phyloP scores from a whole-genome alignment of 345 rosid species.

The Isatis tinctoria region DNA sequence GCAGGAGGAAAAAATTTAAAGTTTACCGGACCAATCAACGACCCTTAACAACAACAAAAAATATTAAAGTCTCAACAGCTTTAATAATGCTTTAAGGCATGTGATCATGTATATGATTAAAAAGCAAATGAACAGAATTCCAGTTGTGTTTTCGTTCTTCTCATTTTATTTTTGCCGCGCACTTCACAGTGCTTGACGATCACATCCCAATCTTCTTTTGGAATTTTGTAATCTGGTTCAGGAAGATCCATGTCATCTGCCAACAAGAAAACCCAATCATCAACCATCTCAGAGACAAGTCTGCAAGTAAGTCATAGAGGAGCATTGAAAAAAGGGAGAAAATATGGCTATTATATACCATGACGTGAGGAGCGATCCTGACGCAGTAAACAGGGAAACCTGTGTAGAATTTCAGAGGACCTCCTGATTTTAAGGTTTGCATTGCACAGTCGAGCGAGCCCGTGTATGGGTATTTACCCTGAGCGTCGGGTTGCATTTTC shows the following conservation, averaged over 20 bases:
- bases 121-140: slow-evolving; percentile 28
- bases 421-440: slow-evolving; percentile 83
- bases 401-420: slow-evolving; percentile 86
- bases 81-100: slow-evolving; percentile 4
- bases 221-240: slow-evolving; percentile 76
- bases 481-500: slow-evolving; percentile 98
- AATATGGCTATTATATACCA: slow-evolving; percentile 47
- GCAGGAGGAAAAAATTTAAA: neutral
- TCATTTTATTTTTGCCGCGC: slow-evolving; percentile 17
- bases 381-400: slow-evolving; percentile 97
- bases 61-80: neutral
- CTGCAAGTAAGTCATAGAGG: neutral
- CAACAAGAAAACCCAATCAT: neutral
- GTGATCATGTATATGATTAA: slow-evolving; percentile 8
- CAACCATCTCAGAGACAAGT: neutral
- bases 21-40: slow-evolving; percentile 7
- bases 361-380: slow-evolving; percentile 96
- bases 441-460: slow-evolving; percentile 84
- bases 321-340: neutral
- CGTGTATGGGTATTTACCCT: slow-evolving; percentile 84
- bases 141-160: slow-evolving; percentile 24
- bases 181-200: slow-evolving; percentile 1
- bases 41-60: neutral
- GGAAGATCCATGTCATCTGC: slow-evolving; percentile 99
- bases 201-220: slow-evolving; percentile 54